These are phyloP conservation scores for Tetragonia tetragonoides DNA, from an alignment of 148 eudicot genomes.

Conservation along the genomic window DNA sequence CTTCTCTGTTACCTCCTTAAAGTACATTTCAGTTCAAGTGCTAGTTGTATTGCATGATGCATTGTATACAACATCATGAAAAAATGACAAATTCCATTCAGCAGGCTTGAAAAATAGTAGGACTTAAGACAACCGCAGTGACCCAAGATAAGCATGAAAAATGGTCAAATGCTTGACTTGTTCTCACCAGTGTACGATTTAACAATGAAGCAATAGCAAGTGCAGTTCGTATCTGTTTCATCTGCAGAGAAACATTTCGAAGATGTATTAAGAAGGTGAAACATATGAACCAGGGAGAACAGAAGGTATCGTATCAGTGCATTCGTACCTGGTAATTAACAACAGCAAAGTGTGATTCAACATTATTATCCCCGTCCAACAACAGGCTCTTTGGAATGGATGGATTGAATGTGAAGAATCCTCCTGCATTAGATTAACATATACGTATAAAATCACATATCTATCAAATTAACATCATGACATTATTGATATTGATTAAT, in stretches of 20 bases:
- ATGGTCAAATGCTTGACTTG: conserved; percentile 10
- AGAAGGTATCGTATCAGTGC: neutral
- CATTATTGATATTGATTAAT: too few species aligned
- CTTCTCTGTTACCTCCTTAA: neutral
- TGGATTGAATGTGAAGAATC: conserved; percentile 81
- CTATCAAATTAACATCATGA: too few species aligned
- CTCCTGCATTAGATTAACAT: conserved; percentile 56
- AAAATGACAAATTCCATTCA: neutral
- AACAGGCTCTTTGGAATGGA: conserved; percentile 77
- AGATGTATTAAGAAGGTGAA: conserved; percentile 14
- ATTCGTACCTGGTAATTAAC: conserved; percentile 78
- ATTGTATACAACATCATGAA: neutral
- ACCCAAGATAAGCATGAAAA: conserved; percentile 1
- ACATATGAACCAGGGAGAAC: conserved; percentile 8
- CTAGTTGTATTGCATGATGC: neutral
- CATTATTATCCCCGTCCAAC: conserved; percentile 71
- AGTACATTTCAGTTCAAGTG: neutral
- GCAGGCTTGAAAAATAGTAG: neutral
- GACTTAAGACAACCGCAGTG: neutral
- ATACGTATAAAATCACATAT: neutral
- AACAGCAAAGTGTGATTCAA: conserved; percentile 78
- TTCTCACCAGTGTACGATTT: conserved; percentile 88
- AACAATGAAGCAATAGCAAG: conserved; percentile 84
- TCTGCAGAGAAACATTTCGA: conserved; percentile 45
- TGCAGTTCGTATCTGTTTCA: conserved; percentile 90